These are phyloP conservation scores for Saccharum spontaneum DNA, from an alignment of 176 grass and related monocot genomes.

Conservation along the genomic window DNA sequence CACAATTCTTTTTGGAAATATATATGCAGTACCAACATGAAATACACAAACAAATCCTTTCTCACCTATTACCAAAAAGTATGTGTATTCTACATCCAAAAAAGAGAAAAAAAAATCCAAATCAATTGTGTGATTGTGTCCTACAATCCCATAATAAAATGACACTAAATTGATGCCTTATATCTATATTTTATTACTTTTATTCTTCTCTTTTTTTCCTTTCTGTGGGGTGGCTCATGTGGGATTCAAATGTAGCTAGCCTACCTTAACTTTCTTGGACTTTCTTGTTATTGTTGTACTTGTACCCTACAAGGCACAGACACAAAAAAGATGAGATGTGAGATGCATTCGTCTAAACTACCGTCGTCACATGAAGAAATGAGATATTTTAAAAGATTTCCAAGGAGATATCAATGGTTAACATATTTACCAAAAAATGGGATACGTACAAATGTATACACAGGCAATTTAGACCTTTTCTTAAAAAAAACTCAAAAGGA, in stretches of 20 bases:
- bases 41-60: not conserved
- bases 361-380: not conserved
- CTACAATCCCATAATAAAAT: not conserved
- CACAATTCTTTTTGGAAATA: not conserved
- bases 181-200: not conserved
- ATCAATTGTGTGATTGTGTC: not conserved
- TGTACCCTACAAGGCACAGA: not conserved
- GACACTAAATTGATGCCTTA: not conserved
- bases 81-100: not conserved
- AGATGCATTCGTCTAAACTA: not conserved
- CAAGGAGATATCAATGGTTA: not conserved
- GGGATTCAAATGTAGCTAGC: not conserved
- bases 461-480: too few relatives aligned
- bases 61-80: not conserved
- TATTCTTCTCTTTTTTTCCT: not conserved
- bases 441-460: too few relatives aligned
- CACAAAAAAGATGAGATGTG: too few relatives aligned
- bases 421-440: too few relatives aligned
- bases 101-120: not conserved
- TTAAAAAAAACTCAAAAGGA: too few relatives aligned
- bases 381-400: not conserved
- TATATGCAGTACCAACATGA: not conserved
- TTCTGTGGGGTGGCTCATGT: not conserved
- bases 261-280: not conserved
- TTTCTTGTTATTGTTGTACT: not conserved